Evolutionary conservation across 2,329 filamentous ascomycete genomes (phyloP).

Genomic region (Diaporthe amygdali): DNA sequence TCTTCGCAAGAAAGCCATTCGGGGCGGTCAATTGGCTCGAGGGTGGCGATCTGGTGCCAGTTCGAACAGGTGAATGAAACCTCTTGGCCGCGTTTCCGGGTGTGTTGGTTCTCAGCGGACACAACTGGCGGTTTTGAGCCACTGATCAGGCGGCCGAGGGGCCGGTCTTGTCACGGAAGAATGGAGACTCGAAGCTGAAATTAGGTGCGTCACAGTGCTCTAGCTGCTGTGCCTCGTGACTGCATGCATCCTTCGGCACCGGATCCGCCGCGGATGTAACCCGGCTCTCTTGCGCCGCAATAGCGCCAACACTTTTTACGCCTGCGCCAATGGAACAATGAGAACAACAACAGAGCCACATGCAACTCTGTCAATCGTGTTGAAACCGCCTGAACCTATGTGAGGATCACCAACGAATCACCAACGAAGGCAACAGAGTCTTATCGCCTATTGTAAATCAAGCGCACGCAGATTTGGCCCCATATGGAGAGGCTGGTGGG

Average conservation of each 20-base stretch:
- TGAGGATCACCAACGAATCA: not conserved
- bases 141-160: not conserved
- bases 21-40: not conserved
- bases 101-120: not conserved
- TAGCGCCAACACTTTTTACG: not conserved
- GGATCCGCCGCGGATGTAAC: constrained; percentile 9
- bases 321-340: not conserved
- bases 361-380: too few relatives aligned
- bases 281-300: not conserved
- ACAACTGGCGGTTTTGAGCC: not conserved
- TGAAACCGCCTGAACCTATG: too few relatives aligned
- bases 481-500: not conserved
- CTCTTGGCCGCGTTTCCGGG: constrained; percentile 4
- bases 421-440: not conserved
- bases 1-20: not conserved
- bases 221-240: constrained; percentile 1
- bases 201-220: not conserved
- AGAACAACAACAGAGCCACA: not conserved
- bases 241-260: constrained; percentile 11
- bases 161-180: not conserved
- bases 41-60: not conserved
- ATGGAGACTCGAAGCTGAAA: not conserved
- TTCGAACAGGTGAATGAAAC: not conserved
- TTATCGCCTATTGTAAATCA: not conserved
- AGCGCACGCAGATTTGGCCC: not conserved